phyloP scores from a whole-genome alignment of 768 basidiomycete genomes.

The Ramaria sp. region DNA sequence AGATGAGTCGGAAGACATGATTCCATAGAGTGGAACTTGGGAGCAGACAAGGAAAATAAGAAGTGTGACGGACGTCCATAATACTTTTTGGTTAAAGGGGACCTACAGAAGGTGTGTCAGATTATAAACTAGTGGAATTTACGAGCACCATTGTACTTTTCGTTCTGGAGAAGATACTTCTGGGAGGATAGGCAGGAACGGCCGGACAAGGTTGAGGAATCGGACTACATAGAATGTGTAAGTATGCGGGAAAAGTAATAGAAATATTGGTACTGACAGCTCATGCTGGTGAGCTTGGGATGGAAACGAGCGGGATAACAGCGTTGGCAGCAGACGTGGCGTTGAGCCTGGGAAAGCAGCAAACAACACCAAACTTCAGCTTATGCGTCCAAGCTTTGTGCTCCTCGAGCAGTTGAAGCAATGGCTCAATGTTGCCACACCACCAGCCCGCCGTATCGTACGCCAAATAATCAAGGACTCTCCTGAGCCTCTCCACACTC shows the following conservation, averaged over 20 bases:
- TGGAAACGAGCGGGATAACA: constrained; percentile 7
- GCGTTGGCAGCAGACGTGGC: constrained; percentile 6
- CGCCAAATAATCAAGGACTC: background rate
- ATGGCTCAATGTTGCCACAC: background rate
- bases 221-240: constrained; percentile 48
- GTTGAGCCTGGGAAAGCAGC: background rate
- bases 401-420: background rate
- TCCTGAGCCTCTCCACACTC: background rate
- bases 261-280: constrained; percentile 12
- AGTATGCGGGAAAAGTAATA: background rate
- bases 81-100: constrained; percentile 94
- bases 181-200: constrained; percentile 92
- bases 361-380: background rate
- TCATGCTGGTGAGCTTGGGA: constrained; percentile 12
- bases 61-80: constrained; percentile 99
- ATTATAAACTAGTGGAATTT: constrained; percentile 4
- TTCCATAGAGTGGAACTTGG: constrained; percentile 97
- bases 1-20: constrained; percentile 98
- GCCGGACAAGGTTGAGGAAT: constrained; percentile 95
- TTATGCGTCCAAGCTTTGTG: background rate
- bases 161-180: constrained; percentile 98
- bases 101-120: constrained; percentile 39
- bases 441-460: background rate
- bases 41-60: constrained; percentile 99
- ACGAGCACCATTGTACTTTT: constrained; percentile 45